A percentile compares a stretch with the other conserved stretches of the same genome.
Conservation (phyloP, 2,329 filamentous ascomycete species). For the Tolypocladium tropicale region DNA sequence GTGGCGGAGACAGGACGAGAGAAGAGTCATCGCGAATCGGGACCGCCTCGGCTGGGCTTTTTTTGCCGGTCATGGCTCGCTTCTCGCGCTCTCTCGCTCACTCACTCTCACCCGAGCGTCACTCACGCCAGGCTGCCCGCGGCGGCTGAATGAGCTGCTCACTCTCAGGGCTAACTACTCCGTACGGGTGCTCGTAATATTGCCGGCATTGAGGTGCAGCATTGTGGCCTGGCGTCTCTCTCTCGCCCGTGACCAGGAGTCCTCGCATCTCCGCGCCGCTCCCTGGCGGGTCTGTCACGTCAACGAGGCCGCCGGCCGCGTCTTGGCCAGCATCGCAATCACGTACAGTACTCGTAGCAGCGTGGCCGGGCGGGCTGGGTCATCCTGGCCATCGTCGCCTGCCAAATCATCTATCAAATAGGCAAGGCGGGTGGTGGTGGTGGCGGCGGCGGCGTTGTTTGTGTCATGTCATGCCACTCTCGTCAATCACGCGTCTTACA, state of each 20-base stretch:
- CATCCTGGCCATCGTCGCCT: background rate
- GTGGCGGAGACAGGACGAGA: background rate
- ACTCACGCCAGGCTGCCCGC: background rate
- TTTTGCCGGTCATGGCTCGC: background rate
- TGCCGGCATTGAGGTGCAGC: background rate
- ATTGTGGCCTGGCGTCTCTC: background rate
- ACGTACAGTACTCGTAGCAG: background rate
- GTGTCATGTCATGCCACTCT: background rate
- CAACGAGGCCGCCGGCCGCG: background rate
- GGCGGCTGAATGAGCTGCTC: background rate
- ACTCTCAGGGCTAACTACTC: background rate
- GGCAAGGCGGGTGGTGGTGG: background rate
- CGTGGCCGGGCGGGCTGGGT: background rate
- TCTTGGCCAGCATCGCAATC: background rate
- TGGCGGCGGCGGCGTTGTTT: background rate
- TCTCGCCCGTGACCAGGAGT: background rate
- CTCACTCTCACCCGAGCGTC: too few relatives aligned
- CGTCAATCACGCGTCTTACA: background rate
- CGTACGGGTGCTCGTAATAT: background rate
- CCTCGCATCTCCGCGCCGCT: too few relatives aligned
- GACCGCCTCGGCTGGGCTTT: background rate
- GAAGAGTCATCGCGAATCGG: background rate
- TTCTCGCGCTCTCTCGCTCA: background rate
- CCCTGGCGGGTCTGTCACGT: background rate
- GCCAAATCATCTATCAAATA: background rate